phyloP scores from a whole-genome alignment of 2,329 filamentous ascomycete genomes.

The Aspergillus fischeri region DNA sequence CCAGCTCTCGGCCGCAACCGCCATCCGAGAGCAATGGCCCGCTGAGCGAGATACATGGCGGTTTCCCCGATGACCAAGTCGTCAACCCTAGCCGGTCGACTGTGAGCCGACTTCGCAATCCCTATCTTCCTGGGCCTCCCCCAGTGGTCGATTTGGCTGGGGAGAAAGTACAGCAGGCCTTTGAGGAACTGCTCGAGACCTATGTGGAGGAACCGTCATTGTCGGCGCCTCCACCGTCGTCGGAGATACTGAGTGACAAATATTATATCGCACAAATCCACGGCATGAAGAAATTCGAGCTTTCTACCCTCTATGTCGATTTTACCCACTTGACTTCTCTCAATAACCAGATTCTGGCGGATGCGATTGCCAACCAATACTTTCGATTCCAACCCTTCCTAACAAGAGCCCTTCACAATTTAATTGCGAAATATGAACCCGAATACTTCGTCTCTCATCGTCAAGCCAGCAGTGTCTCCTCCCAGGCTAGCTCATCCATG shows the following conservation, averaged over 20 bases:
- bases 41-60: conserved; percentile 55
- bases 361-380: conserved; percentile 84
- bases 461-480: conserved; percentile 68
- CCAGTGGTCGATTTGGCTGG: conserved; percentile 58
- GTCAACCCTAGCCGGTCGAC: conserved; percentile 52
- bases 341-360: conserved; percentile 75
- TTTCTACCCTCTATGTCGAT: conserved; percentile 65
- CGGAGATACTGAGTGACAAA: conserved; percentile 55
- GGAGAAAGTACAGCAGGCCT: conserved; percentile 59
- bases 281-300: conserved; percentile 56
- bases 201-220: conserved; percentile 55
- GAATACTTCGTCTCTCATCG: conserved; percentile 91
- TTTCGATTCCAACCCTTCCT: conserved; percentile 94
- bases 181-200: conserved; percentile 61
- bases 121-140: conserved; percentile 51
- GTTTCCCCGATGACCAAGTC: conserved; percentile 59
- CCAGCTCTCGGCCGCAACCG: conserved; percentile 54
- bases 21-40: conserved; percentile 48
- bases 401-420: conserved; percentile 80
- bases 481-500: conserved; percentile 63
- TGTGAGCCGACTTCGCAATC: conserved; percentile 45
- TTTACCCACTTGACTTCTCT: conserved; percentile 73
- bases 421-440: conserved; percentile 91
- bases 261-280: conserved; percentile 66
- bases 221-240: conserved; percentile 51